phyloP scores from a whole-genome alignment of 2,329 filamentous ascomycete genomes.

The Drechslerella coelobrocha region DNA sequence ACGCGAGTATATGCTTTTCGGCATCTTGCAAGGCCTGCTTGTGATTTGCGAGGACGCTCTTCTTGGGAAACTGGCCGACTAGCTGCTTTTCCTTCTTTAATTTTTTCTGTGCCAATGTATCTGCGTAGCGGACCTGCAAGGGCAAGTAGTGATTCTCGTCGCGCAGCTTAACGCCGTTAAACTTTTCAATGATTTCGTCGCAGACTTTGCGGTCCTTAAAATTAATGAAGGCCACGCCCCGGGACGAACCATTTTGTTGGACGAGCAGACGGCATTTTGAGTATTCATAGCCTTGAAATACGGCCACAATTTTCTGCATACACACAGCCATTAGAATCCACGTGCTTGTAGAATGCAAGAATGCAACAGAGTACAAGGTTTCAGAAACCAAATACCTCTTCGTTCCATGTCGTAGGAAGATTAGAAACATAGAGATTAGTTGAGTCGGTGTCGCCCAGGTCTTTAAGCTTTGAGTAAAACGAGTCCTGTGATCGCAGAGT shows the following conservation, averaged over 20 bases:
- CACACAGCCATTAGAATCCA: constrained; percentile 53
- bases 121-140: constrained; percentile 93
- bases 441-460: constrained; percentile 84
- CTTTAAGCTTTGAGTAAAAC: constrained; percentile 97
- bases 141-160: constrained; percentile 73
- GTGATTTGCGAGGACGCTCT: constrained; percentile 54
- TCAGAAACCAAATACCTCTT: constrained; percentile 71
- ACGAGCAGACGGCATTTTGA: constrained; percentile 47
- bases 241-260: constrained; percentile 24
- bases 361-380: constrained; percentile 17
- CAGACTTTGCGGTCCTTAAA: constrained; percentile 90
- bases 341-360: constrained; percentile 29
- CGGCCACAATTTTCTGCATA: constrained; percentile 23
- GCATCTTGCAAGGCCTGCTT: constrained; percentile 21
- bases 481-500: constrained; percentile 72
- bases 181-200: constrained; percentile 84
- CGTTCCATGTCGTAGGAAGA: constrained; percentile 87
- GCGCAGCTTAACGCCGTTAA: constrained; percentile 78
- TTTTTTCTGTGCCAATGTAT: constrained; percentile 95
- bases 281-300: constrained; percentile 15
- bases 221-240: constrained; percentile 61
- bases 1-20: background rate
- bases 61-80: constrained; percentile 78
- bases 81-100: constrained; percentile 95
- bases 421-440: constrained; percentile 99